These are phyloP conservation scores for Teratosphaeria gauchensis DNA, from an alignment of 2,329 filamentous ascomycete species.

Conservation along the genomic window DNA sequence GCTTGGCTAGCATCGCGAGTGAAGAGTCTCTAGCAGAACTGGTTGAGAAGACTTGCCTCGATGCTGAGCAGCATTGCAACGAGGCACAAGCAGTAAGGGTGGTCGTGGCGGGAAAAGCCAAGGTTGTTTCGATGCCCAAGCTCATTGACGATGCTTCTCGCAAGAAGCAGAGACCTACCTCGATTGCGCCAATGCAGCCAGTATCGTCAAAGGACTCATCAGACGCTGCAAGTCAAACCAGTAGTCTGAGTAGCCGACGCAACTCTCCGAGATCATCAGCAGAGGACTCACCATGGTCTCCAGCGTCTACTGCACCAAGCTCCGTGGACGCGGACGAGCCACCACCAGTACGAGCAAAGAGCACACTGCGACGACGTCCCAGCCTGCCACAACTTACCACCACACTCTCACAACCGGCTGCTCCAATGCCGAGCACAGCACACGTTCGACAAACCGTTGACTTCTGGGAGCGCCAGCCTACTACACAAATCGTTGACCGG, in stretches of 20 bases:
- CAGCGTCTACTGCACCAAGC: constrained; percentile 14
- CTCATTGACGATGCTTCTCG: constrained; percentile 5
- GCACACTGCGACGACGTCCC: constrained; percentile 1
- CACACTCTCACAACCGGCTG: neutral
- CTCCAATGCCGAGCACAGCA: neutral
- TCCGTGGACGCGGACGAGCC: constrained; percentile 7
- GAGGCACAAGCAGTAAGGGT: constrained; percentile 20
- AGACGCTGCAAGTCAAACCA: constrained; percentile 6
- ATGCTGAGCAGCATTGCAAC: constrained; percentile 16
- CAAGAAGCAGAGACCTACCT: neutral
- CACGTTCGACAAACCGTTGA: neutral
- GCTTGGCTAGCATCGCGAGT: constrained; percentile 1
- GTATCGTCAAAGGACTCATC: constrained; percentile 1
- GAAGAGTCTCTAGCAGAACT: constrained; percentile 13
- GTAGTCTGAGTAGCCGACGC: constrained; percentile 9
- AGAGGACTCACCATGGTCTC: constrained; percentile 5
- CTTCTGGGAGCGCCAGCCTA: neutral
- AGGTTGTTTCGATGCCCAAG: constrained; percentile 20
- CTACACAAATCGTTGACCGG: neutral
- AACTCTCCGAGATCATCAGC: constrained; percentile 5
- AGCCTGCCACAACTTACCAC: constrained; percentile 1
- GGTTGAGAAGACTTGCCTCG: constrained; percentile 11
- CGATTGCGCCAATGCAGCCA: neutral
- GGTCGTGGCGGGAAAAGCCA: constrained; percentile 19
- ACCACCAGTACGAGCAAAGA: constrained; percentile 2